Conservation (phyloP, 257 asterid genomes). For the Scutellaria galericulata region DNA sequence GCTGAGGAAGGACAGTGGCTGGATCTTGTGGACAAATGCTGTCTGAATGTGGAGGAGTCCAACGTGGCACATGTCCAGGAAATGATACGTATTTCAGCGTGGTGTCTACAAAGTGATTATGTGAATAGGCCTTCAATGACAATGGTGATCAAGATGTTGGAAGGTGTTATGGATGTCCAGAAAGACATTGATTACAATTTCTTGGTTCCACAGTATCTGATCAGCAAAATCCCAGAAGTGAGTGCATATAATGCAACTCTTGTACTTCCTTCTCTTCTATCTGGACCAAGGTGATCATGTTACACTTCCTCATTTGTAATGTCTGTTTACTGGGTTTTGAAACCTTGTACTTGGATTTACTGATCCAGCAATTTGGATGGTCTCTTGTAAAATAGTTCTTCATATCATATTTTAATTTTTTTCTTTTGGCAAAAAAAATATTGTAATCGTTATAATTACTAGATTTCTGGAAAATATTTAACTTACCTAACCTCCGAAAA, state of each 20-base stretch:
- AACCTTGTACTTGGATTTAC: too few species aligned
- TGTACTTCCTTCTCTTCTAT: conserved; percentile 35
- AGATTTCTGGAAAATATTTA: too few species aligned
- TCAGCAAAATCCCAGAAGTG: not conserved
- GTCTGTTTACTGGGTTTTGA: too few species aligned
- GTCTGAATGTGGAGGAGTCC: conserved; percentile 23
- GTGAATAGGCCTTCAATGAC: conserved; percentile 39
- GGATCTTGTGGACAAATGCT: conserved; percentile 28
- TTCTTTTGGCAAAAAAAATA: too few species aligned
- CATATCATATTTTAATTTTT: too few species aligned
- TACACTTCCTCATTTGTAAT: too few species aligned
- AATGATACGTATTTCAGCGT: conserved; percentile 37
- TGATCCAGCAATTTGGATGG: too few species aligned
- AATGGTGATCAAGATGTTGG: conserved; percentile 33
- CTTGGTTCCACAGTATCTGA: not conserved
- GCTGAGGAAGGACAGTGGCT: conserved; percentile 32
- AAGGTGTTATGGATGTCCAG: conserved; percentile 24
- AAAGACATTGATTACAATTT: conserved; percentile 18
- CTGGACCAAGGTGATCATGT: conserved; percentile 36
- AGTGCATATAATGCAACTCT: conserved; percentile 16
- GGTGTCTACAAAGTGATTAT: conserved; percentile 36
- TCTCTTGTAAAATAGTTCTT: too few species aligned
- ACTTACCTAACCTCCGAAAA: too few species aligned
- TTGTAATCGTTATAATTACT: too few species aligned
- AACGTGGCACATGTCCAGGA: conserved; percentile 27